A percentile compares a stretch with the other conserved stretches of the same genome.
Conservation (phyloP, 73 alveolate genomes). For the Stentor coeruleus region DNA sequence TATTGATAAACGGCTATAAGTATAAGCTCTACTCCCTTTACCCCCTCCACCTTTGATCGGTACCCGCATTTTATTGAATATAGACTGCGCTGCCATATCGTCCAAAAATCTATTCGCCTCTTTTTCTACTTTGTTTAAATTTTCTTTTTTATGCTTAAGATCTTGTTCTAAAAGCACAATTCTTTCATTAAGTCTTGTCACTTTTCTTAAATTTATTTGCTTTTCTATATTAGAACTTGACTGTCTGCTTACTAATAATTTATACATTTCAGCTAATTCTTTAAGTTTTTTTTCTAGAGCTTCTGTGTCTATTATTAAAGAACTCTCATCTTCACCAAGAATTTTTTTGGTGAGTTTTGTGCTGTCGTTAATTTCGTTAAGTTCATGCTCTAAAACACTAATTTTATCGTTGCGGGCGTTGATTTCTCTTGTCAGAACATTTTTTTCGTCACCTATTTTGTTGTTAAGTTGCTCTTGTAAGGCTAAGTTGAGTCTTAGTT, state of each 20-base stretch:
- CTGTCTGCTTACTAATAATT: not conserved
- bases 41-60: not conserved
- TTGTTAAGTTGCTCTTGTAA: not conserved
- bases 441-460: not conserved
- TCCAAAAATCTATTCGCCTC: not conserved
- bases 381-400: not conserved
- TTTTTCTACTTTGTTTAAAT: not conserved
- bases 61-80: not conserved
- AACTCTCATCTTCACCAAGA: not conserved
- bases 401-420: not conserved
- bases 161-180: conserved; percentile 15
- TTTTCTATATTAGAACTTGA: not conserved
- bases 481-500: not conserved
- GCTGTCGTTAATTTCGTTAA: not conserved
- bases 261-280: not conserved
- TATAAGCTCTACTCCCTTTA: not conserved
- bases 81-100: not conserved
- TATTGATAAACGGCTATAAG: not conserved
- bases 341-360: not conserved
- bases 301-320: not conserved
- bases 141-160: not conserved
- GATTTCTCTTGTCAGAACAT: not conserved
- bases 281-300: not conserved
- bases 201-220: not conserved
- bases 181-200: conserved; percentile 3